Conservation (phyloP, 805 yeast genomes). For the Candida nitratophila region DNA sequence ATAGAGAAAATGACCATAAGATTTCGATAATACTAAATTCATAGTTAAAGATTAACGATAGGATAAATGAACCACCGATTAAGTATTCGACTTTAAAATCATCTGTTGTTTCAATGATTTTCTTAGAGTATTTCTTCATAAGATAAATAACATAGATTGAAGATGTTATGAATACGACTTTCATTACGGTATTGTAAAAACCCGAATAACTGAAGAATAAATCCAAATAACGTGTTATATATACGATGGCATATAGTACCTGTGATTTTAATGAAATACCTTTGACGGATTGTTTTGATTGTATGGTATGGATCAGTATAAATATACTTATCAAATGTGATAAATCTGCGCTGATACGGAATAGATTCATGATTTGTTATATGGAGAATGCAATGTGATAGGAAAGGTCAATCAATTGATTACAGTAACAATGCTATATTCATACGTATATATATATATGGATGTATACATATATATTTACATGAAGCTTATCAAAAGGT, state of each 20-base stretch:
- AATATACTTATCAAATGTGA: slow-evolving; percentile 78
- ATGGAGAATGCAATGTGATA: too few species aligned
- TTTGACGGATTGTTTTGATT: slow-evolving; percentile 52
- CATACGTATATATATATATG: too few species aligned
- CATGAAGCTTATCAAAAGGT: too few species aligned
- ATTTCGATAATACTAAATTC: slow-evolving; percentile 57
- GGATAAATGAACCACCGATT: slow-evolving; percentile 50
- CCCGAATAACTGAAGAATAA: slow-evolving; percentile 51
- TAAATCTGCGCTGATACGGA: slow-evolving; percentile 58
- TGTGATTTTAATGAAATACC: slow-evolving; percentile 93
- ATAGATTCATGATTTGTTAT: slow-evolving; percentile 29
- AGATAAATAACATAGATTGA: slow-evolving; percentile 70
- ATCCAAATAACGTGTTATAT: slow-evolving; percentile 66
- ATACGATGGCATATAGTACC: slow-evolving; percentile 66
- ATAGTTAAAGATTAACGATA: slow-evolving; percentile 58
- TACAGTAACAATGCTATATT: too few species aligned
- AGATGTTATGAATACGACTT: slow-evolving; percentile 69
- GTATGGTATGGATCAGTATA: slow-evolving; percentile 67
- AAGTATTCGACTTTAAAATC: slow-evolving; percentile 72
- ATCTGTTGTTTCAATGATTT: slow-evolving; percentile 55
- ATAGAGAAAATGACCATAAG: slow-evolving; percentile 81
- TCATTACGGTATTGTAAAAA: slow-evolving; percentile 73
- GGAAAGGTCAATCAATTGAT: too few species aligned
- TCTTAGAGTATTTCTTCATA: slow-evolving; percentile 55
- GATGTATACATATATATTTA: too few species aligned